These are phyloP conservation scores for Nicotiana benthamiana DNA, from an alignment of 257 asterid species.

Conservation along the genomic window DNA sequence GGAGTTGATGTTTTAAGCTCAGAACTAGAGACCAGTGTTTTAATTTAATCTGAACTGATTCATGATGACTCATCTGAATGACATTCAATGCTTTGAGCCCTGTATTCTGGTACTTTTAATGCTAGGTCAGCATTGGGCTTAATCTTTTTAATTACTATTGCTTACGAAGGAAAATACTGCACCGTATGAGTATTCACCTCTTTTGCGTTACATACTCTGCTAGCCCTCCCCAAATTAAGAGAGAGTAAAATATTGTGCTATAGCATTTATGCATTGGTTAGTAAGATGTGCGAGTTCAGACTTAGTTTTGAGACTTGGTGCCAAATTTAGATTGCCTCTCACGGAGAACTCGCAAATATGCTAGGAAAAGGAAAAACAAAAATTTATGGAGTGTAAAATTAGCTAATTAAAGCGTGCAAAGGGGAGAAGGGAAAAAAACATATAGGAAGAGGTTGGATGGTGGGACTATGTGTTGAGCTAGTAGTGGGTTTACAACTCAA, in stretches of 20 bases:
- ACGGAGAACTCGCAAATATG: background rate
- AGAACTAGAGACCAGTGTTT: background rate
- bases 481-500: background rate
- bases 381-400: background rate
- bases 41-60: background rate
- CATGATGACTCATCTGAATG: background rate
- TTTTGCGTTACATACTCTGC: background rate
- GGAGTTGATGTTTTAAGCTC: background rate
- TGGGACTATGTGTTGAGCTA: background rate
- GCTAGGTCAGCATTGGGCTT: background rate
- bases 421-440: background rate
- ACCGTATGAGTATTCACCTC: background rate
- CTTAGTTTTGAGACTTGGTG: no score
- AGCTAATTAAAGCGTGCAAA: background rate
- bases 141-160: background rate
- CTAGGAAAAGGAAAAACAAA: background rate
- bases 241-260: no score
- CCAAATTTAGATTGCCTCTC: background rate
- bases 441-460: background rate
- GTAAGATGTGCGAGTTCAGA: no score
- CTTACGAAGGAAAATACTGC: background rate
- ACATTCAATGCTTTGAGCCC: background rate
- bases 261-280: no score
- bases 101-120: background rate
- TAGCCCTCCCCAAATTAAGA: background rate